Conservation (phyloP, 2,329 filamentous ascomycete genomes). For the Aureobasidium sp. region DNA sequence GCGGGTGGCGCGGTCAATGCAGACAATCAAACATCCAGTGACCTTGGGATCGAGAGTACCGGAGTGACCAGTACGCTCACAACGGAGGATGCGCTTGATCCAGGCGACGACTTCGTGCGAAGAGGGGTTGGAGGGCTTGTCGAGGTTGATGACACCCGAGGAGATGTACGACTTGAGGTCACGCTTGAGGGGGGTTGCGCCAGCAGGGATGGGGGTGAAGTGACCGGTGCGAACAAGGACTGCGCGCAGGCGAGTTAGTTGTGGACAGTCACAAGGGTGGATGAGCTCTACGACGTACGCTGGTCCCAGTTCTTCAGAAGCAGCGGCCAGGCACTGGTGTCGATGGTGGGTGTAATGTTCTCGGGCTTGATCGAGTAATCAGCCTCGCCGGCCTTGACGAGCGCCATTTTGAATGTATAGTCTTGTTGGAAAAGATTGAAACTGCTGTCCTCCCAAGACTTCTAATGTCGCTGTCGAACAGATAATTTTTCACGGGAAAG, state of each 20-base stretch:
- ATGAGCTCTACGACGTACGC: conserved; percentile 47
- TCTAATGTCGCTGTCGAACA: conserved; percentile 6
- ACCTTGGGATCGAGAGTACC: conserved; percentile 98
- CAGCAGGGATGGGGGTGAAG: conserved; percentile 92
- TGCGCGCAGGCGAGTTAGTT: conserved; percentile 31
- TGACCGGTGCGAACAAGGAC: conserved; percentile 90
- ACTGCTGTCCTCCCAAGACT: conserved; percentile 9
- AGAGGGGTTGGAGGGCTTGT: conserved; percentile 95
- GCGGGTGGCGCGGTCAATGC: conserved; percentile 91
- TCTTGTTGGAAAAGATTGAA: conserved; percentile 9
- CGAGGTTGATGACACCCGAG: conserved; percentile 96
- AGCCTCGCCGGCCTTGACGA: conserved; percentile 41
- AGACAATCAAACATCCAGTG: conserved; percentile 89
- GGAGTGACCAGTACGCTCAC: conserved; percentile 96
- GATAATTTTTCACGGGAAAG: neutral
- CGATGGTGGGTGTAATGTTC: conserved; percentile 64
- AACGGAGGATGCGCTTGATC: conserved; percentile 94
- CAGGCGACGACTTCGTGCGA: conserved; percentile 98
- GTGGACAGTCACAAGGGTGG: neutral
- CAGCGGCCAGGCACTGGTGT: conserved; percentile 86
- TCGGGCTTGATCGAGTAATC: conserved; percentile 91
- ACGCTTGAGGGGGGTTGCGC: conserved; percentile 82
- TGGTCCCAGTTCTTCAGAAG: conserved; percentile 94
- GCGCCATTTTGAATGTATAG: conserved; percentile 15
- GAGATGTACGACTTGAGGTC: conserved; percentile 96